Evolutionary conservation across 1,139 yeast genomes (phyloP).

Genomic region (Sugiyamaella xylanicola): DNA sequence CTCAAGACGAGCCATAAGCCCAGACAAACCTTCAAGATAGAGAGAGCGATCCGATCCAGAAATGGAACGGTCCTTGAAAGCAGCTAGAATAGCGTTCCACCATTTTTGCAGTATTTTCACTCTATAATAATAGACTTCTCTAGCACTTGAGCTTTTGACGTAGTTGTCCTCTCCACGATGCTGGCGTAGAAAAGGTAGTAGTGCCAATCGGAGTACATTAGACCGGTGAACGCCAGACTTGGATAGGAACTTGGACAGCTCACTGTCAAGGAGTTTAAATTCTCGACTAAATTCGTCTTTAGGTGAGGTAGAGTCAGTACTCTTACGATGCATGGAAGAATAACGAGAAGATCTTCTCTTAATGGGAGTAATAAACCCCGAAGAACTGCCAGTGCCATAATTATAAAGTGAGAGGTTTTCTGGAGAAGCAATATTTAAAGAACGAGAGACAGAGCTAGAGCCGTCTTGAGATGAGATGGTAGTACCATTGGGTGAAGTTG

Average conservation of each 20-base stretch:
- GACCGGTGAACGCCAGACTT: conserved; percentile 61
- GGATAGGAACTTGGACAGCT: conserved; percentile 40
- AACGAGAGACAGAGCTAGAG: conserved; percentile 22
- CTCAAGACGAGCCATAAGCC: conserved; percentile 64
- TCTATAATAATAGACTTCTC: conserved; percentile 29
- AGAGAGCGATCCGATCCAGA: conserved; percentile 64
- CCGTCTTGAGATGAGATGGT: conserved; percentile 26
- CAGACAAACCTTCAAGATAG: conserved; percentile 70
- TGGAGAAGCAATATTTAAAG: conserved; percentile 21
- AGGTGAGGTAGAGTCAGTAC: conserved; percentile 9
- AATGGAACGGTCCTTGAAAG: conserved; percentile 44
- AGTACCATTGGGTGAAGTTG: conserved; percentile 26
- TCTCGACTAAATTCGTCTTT: conserved; percentile 25
- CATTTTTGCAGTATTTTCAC: conserved; percentile 54
- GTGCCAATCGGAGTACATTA: conserved; percentile 63
- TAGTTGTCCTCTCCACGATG: conserved; percentile 29
- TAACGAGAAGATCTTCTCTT: conserved; percentile 7
- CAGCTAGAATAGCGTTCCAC: conserved; percentile 64
- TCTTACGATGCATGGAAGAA: conserved; percentile 12
- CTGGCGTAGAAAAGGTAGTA: conserved; percentile 65
- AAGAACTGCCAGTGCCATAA: conserved; percentile 9
- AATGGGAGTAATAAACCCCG: conserved; percentile 19
- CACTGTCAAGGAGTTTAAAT: conserved; percentile 35
- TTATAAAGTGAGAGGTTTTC: conserved; percentile 9
- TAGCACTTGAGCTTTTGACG: conserved; percentile 18